Evolutionary conservation across 2,329 filamentous ascomycete genomes (phyloP).

Genomic region (Pseudogymnoascus verrucosus): DNA sequence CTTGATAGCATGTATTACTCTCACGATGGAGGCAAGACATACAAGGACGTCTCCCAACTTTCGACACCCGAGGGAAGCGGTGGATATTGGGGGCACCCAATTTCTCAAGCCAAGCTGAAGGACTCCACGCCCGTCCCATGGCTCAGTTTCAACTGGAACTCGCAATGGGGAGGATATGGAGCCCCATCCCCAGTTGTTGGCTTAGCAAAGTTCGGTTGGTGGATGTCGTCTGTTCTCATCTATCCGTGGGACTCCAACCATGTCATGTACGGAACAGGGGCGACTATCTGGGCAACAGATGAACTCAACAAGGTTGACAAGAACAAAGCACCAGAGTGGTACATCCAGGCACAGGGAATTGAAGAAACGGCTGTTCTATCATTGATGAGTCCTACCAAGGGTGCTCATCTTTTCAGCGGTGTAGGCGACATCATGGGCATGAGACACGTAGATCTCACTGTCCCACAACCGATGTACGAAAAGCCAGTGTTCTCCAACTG

Average conservation of each 20-base stretch:
- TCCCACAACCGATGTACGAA: slow-evolving; percentile 15
- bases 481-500: slow-evolving; percentile 17
- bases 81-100: slow-evolving; percentile 16
- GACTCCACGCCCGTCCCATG: slow-evolving; percentile 15
- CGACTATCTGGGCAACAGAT: background rate
- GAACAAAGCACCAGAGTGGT: slow-evolving; percentile 13
- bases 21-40: slow-evolving; percentile 13
- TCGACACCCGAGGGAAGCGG: slow-evolving; percentile 11
- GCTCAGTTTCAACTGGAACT: slow-evolving; percentile 15
- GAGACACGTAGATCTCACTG: slow-evolving; percentile 15
- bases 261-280: background rate
- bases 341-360: slow-evolving; percentile 20
- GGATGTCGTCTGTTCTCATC: slow-evolving; percentile 3
- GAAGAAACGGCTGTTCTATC: slow-evolving; percentile 21
- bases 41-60: slow-evolving; percentile 15
- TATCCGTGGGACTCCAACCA: background rate
- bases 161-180: slow-evolving; percentile 15
- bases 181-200: slow-evolving; percentile 17
- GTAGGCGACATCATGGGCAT: slow-evolving; percentile 24
- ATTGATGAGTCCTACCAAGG: slow-evolving; percentile 17
- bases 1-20: slow-evolving; percentile 15
- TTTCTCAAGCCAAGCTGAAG: slow-evolving; percentile 15
- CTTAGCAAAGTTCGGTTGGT: slow-evolving; percentile 10
- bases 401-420: slow-evolving; percentile 17
- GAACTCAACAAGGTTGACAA: slow-evolving; percentile 11